These are phyloP conservation scores for Euphorbia celastroides DNA, from an alignment of 441 rosid genomes.

Conservation along the genomic window DNA sequence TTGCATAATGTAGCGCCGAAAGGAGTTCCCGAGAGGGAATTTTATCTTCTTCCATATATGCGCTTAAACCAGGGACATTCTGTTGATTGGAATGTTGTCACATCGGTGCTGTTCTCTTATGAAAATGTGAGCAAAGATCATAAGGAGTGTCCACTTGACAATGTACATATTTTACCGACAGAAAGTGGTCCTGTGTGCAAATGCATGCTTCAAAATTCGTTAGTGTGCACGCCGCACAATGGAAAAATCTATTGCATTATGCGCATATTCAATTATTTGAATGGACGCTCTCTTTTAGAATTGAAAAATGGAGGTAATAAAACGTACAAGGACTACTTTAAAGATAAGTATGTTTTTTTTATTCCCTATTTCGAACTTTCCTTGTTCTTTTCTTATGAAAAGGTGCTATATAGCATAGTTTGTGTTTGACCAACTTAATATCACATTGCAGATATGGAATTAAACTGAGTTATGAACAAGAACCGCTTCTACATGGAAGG, in stretches of 20 bases:
- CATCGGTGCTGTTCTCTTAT: slow-evolving; percentile 34
- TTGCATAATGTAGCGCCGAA: slow-evolving; percentile 25
- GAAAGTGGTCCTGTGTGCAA: slow-evolving; percentile 45
- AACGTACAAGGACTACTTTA: slow-evolving; percentile 52
- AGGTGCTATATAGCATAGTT: not conserved
- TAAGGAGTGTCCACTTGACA: slow-evolving; percentile 26
- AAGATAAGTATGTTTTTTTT: slow-evolving; percentile 35
- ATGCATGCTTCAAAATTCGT: slow-evolving; percentile 52
- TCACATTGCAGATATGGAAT: slow-evolving; percentile 49
- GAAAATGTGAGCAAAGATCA: slow-evolving; percentile 26
- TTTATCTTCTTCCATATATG: slow-evolving; percentile 57
- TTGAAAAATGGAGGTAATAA: slow-evolving; percentile 32
- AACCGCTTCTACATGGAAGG: slow-evolving; percentile 45
- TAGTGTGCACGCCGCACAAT: slow-evolving; percentile 84
- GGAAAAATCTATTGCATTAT: slow-evolving; percentile 51
- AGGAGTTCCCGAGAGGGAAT: slow-evolving; percentile 40
- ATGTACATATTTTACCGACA: slow-evolving; percentile 35
- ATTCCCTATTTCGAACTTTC: too few relatives aligned
- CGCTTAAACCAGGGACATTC: slow-evolving; percentile 15
- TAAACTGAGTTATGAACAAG: slow-evolving; percentile 31
- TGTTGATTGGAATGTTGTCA: slow-evolving; percentile 56
- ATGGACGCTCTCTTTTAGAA: slow-evolving; percentile 44
- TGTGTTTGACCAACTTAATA: slow-evolving; percentile 3
- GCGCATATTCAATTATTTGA: slow-evolving; percentile 36
- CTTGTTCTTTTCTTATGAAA: not conserved